Base-by-base conservation (phyloP, 192 early-diverging fungal species). In the Phlyctochytrium planicorne region DNA sequence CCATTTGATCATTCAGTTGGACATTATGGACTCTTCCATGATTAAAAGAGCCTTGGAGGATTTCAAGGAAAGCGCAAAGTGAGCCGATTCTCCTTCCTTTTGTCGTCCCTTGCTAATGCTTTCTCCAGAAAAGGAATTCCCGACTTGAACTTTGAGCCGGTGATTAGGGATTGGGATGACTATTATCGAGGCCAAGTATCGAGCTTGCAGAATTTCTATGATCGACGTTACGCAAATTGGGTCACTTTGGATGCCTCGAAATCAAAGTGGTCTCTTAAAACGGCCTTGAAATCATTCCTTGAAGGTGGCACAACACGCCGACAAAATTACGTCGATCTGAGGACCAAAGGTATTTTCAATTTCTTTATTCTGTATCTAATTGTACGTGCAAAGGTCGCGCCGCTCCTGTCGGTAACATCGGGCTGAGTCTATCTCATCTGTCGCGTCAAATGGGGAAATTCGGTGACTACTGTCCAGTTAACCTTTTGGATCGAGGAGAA, bases 381-480 rank as follows among this genome's bases (percentile, higher is more conserved):
- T 50, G 24, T 29, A 2, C 24, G 63, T 63, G 2, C 34, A 35
- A 32, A 76, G 78, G 65, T 14, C 2, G 70, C 4, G 81, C 85
- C 1, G 83, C 83, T 30, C 73, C 80, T 24, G 67, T 84, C 2
- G 3, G n/a, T 53, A 66, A 76, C 60, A 69, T 87, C 60, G 77
- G 72, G 1, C 57, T 79, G 20, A 73, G 62, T 47, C 27, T 75
- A 2, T 24, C 63, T 3, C 27, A 72, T 31, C 47, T 83, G 10
- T 10, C 52, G 1, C 23, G 60, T 10, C 53, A 78, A 53, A 74
- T 75, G 67, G 71, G 78, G 52, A 65, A 68, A 34, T 82, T 79
- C 67, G 69, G 68, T 1, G 71, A 78, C 2, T 87, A 82, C 63
- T 85, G 83, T 52, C 79, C 81, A 30, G 81, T 83, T 0, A 63